Percentiles rank a stretch among this genome's conserved stretches.
Conservation (phyloP, 2,329 filamentous ascomycete species). For the Trichoderma sp. region DNA sequence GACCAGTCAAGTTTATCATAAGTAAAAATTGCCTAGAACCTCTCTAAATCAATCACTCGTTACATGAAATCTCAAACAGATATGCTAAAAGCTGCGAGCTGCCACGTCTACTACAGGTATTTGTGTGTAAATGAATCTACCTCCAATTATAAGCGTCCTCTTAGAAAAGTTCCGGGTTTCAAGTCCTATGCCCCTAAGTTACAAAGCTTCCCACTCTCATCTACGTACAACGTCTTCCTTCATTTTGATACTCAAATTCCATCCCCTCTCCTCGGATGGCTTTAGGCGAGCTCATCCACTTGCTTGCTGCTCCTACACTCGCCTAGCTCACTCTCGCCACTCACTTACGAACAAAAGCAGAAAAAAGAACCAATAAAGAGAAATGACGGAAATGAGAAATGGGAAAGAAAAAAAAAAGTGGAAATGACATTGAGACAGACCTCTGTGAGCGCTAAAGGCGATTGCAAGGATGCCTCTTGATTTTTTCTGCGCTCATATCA, state of each 20-base stretch:
- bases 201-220: slow-evolving; percentile 28
- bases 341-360: background rate
- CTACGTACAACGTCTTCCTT: slow-evolving; percentile 12
- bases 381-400: background rate
- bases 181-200: slow-evolving; percentile 29
- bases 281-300: background rate
- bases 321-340: background rate
- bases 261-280: background rate
- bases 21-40: background rate
- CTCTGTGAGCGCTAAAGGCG: background rate
- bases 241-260: background rate
- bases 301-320: background rate
- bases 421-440: background rate
- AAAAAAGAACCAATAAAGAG: background rate
- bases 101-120: slow-evolving; percentile 18
- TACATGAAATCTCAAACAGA: background rate
- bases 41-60: background rate
- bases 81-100: slow-evolving; percentile 13
- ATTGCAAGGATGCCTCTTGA: background rate
- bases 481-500: slow-evolving; percentile 23
- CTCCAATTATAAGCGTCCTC: slow-evolving; percentile 31
- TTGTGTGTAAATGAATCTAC: slow-evolving; percentile 26
- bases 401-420: background rate
- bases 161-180: slow-evolving; percentile 23
- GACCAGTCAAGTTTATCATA: background rate